phyloP scores from a whole-genome alignment of 2,329 filamentous ascomycete genomes.

The Colletotrichum cereale region DNA sequence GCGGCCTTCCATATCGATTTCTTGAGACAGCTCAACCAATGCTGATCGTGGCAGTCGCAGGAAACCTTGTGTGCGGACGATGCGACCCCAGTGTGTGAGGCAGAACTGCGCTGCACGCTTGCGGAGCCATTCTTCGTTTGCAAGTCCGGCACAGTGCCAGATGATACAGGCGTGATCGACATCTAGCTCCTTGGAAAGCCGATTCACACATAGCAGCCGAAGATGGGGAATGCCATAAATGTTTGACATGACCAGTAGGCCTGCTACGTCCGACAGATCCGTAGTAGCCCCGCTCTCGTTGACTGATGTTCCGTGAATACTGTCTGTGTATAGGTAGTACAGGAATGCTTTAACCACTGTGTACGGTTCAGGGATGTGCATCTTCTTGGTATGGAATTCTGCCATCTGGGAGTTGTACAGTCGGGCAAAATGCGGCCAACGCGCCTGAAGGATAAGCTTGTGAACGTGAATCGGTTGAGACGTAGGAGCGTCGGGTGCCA shows the following conservation, averaged over 20 bases:
- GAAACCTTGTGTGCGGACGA: conserved; percentile 92
- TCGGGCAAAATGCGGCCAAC: conserved; percentile 96
- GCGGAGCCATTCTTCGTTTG: conserved; percentile 93
- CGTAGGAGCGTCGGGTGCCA: conserved; percentile 72
- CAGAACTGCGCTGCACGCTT: conserved; percentile 90
- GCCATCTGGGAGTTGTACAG: conserved; percentile 95
- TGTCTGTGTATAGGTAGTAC: conserved; percentile 97
- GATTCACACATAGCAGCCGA: conserved; percentile 89
- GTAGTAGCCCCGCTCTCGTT: conserved; percentile 78
- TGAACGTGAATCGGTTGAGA: conserved; percentile 94
- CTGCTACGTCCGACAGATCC: conserved; percentile 87
- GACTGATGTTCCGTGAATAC: conserved; percentile 72
- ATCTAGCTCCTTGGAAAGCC: conserved; percentile 90
- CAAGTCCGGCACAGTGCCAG: conserved; percentile 92
- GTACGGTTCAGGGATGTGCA: conserved; percentile 98
- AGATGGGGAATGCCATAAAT: conserved; percentile 97
- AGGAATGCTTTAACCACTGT: conserved; percentile 94
- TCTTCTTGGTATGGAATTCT: conserved; percentile 95
- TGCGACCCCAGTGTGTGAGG: conserved; percentile 92
- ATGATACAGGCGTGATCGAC: conserved; percentile 95
- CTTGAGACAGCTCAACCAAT: conserved; percentile 91
- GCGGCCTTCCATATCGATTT: conserved; percentile 92
- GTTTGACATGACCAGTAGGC: conserved; percentile 96
- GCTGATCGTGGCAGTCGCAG: conserved; percentile 81
- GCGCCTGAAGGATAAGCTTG: conserved; percentile 90